Base-by-base conservation (phyloP, 169 alveolate species). In the Plasmodium reichenowi region DNA sequence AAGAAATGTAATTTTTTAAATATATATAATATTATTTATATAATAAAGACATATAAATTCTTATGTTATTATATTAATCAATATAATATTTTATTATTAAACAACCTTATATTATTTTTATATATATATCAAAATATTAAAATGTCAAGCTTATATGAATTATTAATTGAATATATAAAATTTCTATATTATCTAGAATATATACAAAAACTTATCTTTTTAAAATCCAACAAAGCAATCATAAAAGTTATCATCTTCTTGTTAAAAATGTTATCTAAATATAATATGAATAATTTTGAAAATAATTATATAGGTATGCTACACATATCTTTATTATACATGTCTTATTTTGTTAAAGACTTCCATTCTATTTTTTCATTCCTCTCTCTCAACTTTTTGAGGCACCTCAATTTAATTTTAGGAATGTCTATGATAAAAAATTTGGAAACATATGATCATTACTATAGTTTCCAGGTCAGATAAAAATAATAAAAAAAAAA, bases 291-390 rank as follows among this genome's bases (percentile, higher is more conserved):
- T 67, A 68, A 15, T 78, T 7, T 59, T 26, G 89, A 78, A 66
- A 64, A 66, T 64, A 78, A 78, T 59, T 78, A 78, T 45, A 68
- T 78, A 12, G 89, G 89, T 26, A 78, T 78, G 78, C 26, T 78
- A 63, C 76, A 78, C n/a, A 29, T 78, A 38, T 78, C 89, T 24
- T 38, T 78, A 10, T 43, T 78, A 15, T 78, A 78, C 68, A 43
- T 78, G 17, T 64, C 56, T 63, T 60, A 78, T 45, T 78, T 78
- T 78, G 45, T 78, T 20, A n/a, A 71, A 52, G 47, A 24, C 8
- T 43, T 76, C 26, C 26, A 78, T 17, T 29, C 22, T 20, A 15
- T 78, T 66, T 45, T 78, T 22, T n/a, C 43, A 64, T 47, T 72
- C 9, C 20, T 78, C 38, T 17, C 68, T 24, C 60, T 66, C 20